A percentile compares a stretch with the other conserved stretches of the same genome.
Conservation (phyloP, 495 filamentous ascomycete species). For the Neurospora tetrasperma region DNA sequence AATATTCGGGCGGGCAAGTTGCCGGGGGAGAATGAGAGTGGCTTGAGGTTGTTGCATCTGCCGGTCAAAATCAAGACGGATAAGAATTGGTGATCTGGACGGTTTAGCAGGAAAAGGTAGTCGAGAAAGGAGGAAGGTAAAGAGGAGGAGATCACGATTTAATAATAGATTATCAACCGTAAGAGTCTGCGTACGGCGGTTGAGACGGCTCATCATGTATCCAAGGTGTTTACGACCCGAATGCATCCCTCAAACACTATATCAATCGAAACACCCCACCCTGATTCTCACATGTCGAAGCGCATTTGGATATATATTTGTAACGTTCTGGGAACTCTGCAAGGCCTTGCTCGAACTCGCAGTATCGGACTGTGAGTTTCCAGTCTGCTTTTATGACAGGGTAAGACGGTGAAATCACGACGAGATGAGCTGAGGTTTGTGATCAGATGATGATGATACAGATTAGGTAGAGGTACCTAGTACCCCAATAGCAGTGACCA, state of each 20-base stretch:
- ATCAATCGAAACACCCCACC: background rate
- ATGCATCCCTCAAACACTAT: background rate
- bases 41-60: constrained; percentile 31
- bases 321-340: too few species aligned
- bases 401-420: too few species aligned
- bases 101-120: background rate
- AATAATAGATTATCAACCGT: background rate
- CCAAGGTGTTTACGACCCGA: background rate
- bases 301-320: too few species aligned
- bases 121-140: background rate
- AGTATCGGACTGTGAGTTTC: too few species aligned
- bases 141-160: background rate
- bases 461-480: background rate
- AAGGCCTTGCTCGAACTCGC: too few species aligned
- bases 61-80: constrained; percentile 27
- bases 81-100: background rate
- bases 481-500: background rate
- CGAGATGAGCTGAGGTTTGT: background rate
- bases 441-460: background rate
- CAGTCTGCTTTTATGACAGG: too few species aligned
- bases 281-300: background rate
- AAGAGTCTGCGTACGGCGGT: background rate
- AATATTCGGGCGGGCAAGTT: constrained; percentile 47
- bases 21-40: constrained; percentile 25
- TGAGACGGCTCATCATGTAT: background rate